These are phyloP conservation scores for Rhinocladiella similis DNA, from an alignment of 2,329 filamentous ascomycete species.

Conservation along the genomic window DNA sequence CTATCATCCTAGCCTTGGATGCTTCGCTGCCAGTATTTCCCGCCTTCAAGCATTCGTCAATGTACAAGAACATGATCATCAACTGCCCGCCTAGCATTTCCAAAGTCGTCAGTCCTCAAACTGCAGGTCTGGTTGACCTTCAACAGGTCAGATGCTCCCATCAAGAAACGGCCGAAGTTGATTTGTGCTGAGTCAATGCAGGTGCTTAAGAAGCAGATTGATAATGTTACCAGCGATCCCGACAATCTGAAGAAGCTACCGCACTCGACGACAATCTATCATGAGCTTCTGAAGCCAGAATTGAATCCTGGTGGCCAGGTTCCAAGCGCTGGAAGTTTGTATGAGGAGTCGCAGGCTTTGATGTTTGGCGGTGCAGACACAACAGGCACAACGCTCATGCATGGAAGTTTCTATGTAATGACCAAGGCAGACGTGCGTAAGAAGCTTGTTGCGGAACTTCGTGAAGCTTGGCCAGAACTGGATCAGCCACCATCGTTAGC, in stretches of 20 bases:
- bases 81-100: slow-evolving; percentile 40
- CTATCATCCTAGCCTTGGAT: slow-evolving; percentile 30
- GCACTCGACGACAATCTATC: slow-evolving; percentile 41
- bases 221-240: slow-evolving; percentile 29
- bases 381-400: slow-evolving; percentile 42
- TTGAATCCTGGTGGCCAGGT: slow-evolving; percentile 34
- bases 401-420: slow-evolving; percentile 45
- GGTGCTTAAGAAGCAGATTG: slow-evolving; percentile 29
- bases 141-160: slow-evolving; percentile 31
- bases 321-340: slow-evolving; percentile 37
- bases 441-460: slow-evolving; percentile 42
- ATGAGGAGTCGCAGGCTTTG: slow-evolving; percentile 45
- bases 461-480: slow-evolving; percentile 38
- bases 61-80: slow-evolving; percentile 39
- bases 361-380: slow-evolving; percentile 51
- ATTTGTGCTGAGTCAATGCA: background rate
- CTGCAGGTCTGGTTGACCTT: slow-evolving; percentile 40
- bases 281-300: slow-evolving; percentile 35
- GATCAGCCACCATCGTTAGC: slow-evolving; percentile 3
- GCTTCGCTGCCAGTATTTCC: slow-evolving; percentile 23
- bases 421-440: slow-evolving; percentile 34
- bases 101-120: slow-evolving; percentile 38
- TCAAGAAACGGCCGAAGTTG: background rate
- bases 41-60: slow-evolving; percentile 29
- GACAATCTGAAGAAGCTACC: slow-evolving; percentile 31